Evolutionary conservation across 305 asterid species (phyloP).

Genomic region (Fraxinus sp.): DNA sequence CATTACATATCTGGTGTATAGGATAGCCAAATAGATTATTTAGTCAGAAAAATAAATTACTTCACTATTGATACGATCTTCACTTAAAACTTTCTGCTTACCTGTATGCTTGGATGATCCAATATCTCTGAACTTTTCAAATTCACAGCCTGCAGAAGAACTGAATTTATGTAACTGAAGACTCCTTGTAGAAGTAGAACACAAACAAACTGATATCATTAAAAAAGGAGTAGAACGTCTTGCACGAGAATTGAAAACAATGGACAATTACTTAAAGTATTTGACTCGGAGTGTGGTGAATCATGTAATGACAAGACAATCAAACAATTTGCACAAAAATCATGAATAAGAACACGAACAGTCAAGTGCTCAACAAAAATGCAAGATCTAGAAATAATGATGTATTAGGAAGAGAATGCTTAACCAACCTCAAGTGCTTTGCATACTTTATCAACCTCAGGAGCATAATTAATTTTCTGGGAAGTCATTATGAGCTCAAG

Average conservation of each 20-base stretch:
- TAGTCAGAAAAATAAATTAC: constrained; percentile 22
- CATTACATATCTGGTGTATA: constrained; percentile 70
- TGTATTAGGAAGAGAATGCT: not conserved
- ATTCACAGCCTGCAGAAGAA: constrained; percentile 79
- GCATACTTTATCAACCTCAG: constrained; percentile 94
- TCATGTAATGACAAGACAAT: too few species aligned
- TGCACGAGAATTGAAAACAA: not conserved
- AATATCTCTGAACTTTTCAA: constrained; percentile 82
- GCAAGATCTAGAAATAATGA: not conserved
- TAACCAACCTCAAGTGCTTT: constrained; percentile 84
- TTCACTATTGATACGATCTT: constrained; percentile 8
- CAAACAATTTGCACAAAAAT: too few species aligned
- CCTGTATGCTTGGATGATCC: constrained; percentile 74
- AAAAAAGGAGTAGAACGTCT: not conserved
- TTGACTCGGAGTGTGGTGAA: too few species aligned
- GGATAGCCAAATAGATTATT: constrained; percentile 26
- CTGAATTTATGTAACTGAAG: constrained; percentile 27
- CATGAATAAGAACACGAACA: too few species aligned
- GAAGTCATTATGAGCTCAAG: constrained; percentile 89
- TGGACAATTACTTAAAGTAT: too few species aligned
- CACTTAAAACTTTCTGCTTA: constrained; percentile 21
- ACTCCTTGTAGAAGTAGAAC: constrained; percentile 18
- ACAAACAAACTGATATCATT: not conserved
- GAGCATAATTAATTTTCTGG: constrained; percentile 82
- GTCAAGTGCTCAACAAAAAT: too few species aligned